These are phyloP conservation scores for Falciphora oryzae DNA, from an alignment of 2,329 filamentous ascomycete genomes.

Conservation along the genomic window DNA sequence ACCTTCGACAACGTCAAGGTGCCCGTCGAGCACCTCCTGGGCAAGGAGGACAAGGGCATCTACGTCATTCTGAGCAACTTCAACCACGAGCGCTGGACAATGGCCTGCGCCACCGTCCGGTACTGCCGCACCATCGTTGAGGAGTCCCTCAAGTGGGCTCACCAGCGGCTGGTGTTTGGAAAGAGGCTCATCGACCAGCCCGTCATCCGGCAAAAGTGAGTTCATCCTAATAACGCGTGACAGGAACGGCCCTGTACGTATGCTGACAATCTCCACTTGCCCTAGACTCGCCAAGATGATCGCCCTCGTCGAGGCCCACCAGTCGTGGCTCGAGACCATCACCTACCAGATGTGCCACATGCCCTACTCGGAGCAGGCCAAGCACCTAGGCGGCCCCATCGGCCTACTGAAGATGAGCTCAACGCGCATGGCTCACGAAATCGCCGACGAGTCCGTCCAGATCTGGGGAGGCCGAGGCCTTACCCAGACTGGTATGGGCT, in stretches of 20 bases:
- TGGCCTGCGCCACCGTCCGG: constrained; percentile 61
- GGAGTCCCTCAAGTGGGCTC: constrained; percentile 82
- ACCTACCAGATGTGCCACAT: constrained; percentile 87
- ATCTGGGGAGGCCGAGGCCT: constrained; percentile 80
- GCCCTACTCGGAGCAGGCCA: constrained; percentile 70
- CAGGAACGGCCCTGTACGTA: no score
- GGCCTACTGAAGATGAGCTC: constrained; percentile 74
- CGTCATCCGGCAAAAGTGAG: constrained; percentile 72
- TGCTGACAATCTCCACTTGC: neutral
- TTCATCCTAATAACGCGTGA: constrained; percentile 7
- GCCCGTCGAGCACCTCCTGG: constrained; percentile 69
- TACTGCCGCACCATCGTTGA: constrained; percentile 66
- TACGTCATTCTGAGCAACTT: constrained; percentile 81
- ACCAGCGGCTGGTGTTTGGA: constrained; percentile 78
- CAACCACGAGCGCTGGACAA: constrained; percentile 80
- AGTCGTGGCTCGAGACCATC: constrained; percentile 78
- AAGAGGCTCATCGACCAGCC: constrained; percentile 80
- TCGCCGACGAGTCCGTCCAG: constrained; percentile 77
- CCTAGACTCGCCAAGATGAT: constrained; percentile 84
- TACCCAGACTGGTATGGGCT: constrained; percentile 78
- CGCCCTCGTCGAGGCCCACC: constrained; percentile 71
- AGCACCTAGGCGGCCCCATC: constrained; percentile 72
- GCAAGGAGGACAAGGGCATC: constrained; percentile 81
- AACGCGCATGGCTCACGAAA: constrained; percentile 73
- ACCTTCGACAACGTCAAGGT: constrained; percentile 86